Conservation (phyloP, 164 flowering plant species). For the Kingdonia uniflora region DNA sequence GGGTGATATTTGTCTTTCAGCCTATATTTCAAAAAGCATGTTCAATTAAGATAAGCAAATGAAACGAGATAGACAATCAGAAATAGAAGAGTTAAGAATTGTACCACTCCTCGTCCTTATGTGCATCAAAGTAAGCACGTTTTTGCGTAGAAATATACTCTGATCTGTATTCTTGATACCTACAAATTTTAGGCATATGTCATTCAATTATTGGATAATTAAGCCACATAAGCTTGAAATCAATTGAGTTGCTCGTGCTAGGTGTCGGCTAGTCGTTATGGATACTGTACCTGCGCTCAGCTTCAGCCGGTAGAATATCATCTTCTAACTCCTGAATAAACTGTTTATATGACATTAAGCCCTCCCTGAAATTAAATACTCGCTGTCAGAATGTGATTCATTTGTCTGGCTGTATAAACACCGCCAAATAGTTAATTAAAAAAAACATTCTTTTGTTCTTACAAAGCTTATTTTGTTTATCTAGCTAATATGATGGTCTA, state of each 20-base stretch:
- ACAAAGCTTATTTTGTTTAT: too few relatives aligned
- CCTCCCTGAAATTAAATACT: conserved; percentile 53
- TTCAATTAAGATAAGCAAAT: conserved; percentile 7
- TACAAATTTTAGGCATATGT: conserved; percentile 11
- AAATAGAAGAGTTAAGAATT: neutral
- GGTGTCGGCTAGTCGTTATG: too few relatives aligned
- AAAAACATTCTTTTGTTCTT: too few relatives aligned
- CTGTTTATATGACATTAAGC: conserved; percentile 97
- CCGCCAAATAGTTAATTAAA: too few relatives aligned
- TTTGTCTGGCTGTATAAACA: too few relatives aligned
- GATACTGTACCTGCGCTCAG: conserved; percentile 73
- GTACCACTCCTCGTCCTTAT: conserved; percentile 96
- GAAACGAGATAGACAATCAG: neutral
- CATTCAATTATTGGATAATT: too few relatives aligned
- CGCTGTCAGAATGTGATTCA: neutral
- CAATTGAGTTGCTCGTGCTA: too few relatives aligned
- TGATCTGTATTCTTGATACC: conserved; percentile 90
- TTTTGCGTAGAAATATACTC: conserved; percentile 96
- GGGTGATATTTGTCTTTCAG: conserved; percentile 95
- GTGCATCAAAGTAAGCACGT: conserved; percentile 73
- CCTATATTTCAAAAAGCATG: conserved; percentile 39
- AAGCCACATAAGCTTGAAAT: too few relatives aligned
- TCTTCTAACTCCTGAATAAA: conserved; percentile 99
- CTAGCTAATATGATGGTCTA: too few relatives aligned
- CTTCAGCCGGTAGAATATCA: conserved; percentile 95